These are phyloP conservation scores for Tricholoma hemisulphureum DNA, from an alignment of 768 basidiomycete genomes.

Conservation along the genomic window DNA sequence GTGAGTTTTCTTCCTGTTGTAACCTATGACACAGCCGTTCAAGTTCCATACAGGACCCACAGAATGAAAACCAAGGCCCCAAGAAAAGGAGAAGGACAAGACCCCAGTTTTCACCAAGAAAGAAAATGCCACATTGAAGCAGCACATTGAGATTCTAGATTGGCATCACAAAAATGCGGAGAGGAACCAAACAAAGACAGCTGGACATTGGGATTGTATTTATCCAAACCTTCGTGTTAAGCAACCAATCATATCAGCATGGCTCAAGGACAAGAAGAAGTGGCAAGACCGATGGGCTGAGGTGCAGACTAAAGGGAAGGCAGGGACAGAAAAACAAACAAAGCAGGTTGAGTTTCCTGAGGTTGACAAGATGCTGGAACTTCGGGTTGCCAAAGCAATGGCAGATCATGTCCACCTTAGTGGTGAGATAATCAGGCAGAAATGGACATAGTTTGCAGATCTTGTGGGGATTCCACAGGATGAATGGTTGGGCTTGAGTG, in stretches of 20 bases:
- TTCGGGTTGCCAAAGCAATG: conserved; percentile 23
- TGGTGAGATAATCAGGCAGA: conserved; percentile 32
- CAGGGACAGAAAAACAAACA: neutral
- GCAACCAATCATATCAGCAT: conserved; percentile 23
- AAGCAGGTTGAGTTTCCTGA: too few relatives aligned
- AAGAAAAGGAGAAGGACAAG: neutral
- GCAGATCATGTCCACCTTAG: conserved; percentile 28
- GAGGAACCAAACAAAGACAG: conserved; percentile 24
- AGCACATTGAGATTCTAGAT: conserved; percentile 12
- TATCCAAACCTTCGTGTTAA: too few relatives aligned
- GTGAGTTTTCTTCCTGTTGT: neutral
- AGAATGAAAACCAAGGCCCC: neutral
- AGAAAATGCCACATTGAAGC: conserved; percentile 1
- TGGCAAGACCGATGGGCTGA: conserved; percentile 18
- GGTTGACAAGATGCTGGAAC: conserved; percentile 8
- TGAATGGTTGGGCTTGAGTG: conserved; percentile 29
- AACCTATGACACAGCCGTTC: neutral
- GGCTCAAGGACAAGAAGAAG: conserved; percentile 26
- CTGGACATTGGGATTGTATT: conserved; percentile 17
- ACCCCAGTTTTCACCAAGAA: conserved; percentile 1
- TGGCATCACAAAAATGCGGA: conserved; percentile 23
- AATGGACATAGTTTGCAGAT: conserved; percentile 35
- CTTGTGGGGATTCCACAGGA: conserved; percentile 29
- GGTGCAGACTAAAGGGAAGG: neutral
- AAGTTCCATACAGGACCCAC: neutral